A percentile compares a stretch with the other conserved stretches of the same genome.
Evolutionary conservation across 768 basidiomycete species (phyloP).

Genomic region (Trichaptum fuscoviolaceum): DNA sequence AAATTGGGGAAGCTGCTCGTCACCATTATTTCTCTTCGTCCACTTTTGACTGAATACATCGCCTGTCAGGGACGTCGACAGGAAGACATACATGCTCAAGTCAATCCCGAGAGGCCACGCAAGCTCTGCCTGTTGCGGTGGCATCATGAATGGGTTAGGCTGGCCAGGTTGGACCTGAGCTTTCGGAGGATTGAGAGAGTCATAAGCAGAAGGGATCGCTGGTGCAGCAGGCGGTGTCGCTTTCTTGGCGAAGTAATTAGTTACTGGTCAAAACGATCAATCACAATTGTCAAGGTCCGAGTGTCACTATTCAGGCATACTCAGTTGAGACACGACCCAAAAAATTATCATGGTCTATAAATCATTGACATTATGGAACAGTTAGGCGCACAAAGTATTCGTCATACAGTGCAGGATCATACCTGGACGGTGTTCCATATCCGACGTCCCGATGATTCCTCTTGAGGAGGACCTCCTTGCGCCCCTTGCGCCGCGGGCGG

Average conservation of each 20-base stretch:
- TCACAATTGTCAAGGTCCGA: neutral
- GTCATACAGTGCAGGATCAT: neutral
- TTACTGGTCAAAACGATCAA: neutral
- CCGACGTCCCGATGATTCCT: slow-evolving; percentile 7
- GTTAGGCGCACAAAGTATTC: neutral
- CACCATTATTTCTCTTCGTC: slow-evolving; percentile 45
- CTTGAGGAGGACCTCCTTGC: slow-evolving; percentile 4
- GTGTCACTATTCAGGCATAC: neutral
- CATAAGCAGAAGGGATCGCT: neutral
- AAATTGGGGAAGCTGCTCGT: slow-evolving; percentile 55
- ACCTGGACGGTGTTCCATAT: neutral
- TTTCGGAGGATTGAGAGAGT: slow-evolving; percentile 5
- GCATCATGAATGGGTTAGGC: slow-evolving; percentile 42
- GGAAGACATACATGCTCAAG: slow-evolving; percentile 67
- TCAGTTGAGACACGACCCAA: neutral
- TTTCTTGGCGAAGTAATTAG: neutral
- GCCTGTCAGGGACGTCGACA: slow-evolving; percentile 60
- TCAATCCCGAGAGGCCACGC: slow-evolving; percentile 59
- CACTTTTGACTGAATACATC: slow-evolving; percentile 54
- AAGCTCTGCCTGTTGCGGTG: slow-evolving; percentile 47
- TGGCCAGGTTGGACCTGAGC: slow-evolving; percentile 19
- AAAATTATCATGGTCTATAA: neutral
- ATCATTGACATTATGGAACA: neutral
- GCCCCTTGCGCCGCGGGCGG: neutral
- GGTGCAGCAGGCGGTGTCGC: neutral